Evolutionary conservation across 352 stramenopile species (phyloP), one percentile per base, ranked within the genome.

Genomic region (Globisporangium middletonii): DNA sequence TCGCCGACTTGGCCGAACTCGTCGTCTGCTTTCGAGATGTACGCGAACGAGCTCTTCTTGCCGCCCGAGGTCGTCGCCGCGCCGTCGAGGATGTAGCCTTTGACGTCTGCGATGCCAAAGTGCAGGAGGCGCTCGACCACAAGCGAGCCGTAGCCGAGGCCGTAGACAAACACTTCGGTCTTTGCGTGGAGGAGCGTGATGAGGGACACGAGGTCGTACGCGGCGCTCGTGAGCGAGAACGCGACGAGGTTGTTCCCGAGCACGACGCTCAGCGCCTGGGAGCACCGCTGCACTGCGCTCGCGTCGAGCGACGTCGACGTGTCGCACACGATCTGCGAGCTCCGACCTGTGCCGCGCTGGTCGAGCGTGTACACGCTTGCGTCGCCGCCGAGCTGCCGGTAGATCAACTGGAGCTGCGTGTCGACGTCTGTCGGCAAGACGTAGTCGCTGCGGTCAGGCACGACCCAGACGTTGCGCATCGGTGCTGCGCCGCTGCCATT

Each of bases 191-290:
- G 46, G 18, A 79, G 44, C 6, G 71, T 77, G 50, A 91, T 77
- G 27, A 88, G 56, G 26, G 64, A 62, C 47, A 83, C 78, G 28
- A 91, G 45, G 56, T 93, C 83, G 37, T 70, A 67, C 37, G 81
- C 73, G 1, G 70, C 77, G 54, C 80, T 90, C 7, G 79, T 75
- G 43, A 93, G 58, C 26, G 83, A 93, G 61, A 91, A 91, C 2
- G 73, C 71, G 18, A 59, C 65, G 42, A 85, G 64, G 38, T 69
- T 57, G 38, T 53, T 46, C 13, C 65, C 65, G 23, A 67, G 63
- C 15, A 67, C 26, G 30, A 55, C 62, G 4, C 42, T 55, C 23
- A 72, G 44, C 23, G 62, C 62, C 26, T 64, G 26, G 0, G 65
- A 45, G n/a, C 65, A 72, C 16, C 50, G 55, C 27, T 51, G 42